Conservation (phyloP, 768 basidiomycete genomes). For the Leccinum longicurvipes region DNA sequence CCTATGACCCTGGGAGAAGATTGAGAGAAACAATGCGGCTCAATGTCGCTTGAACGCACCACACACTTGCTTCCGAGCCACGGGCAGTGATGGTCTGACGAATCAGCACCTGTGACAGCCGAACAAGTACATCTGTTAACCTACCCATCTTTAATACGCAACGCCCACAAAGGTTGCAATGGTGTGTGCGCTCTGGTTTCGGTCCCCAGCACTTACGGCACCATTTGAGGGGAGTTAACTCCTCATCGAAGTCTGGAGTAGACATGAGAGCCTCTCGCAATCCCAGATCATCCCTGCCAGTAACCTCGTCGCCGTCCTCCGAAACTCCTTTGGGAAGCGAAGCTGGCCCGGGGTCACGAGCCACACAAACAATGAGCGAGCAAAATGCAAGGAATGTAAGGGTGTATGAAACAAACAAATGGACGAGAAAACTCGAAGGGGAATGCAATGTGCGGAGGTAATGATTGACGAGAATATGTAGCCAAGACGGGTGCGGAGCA, state of each 20-base stretch:
- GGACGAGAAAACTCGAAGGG: slow-evolving; percentile 45
- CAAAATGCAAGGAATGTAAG: slow-evolving; percentile 68
- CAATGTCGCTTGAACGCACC: slow-evolving; percentile 38
- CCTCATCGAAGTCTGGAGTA: slow-evolving; percentile 47
- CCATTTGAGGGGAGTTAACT: slow-evolving; percentile 61
- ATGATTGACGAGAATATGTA: slow-evolving; percentile 65
- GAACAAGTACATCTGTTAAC: slow-evolving; percentile 19
- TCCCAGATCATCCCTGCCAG: slow-evolving; percentile 41
- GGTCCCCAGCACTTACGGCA: slow-evolving; percentile 77
- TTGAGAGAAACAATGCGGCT: neutral
- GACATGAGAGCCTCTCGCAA: slow-evolving; percentile 61
- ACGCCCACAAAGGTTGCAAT: slow-evolving; percentile 69
- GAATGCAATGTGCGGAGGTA: slow-evolving; percentile 55
- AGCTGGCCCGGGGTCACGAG: slow-evolving; percentile 72
- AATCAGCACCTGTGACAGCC: slow-evolving; percentile 5
- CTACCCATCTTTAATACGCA: slow-evolving; percentile 85
- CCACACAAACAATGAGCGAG: slow-evolving; percentile 69
- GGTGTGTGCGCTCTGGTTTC: slow-evolving; percentile 78
- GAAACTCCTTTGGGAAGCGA: slow-evolving; percentile 18
- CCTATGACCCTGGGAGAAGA: slow-evolving; percentile 60
- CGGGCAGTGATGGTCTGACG: slow-evolving; percentile 79
- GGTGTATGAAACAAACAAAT: slow-evolving; percentile 58
- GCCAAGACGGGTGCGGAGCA: slow-evolving; percentile 70
- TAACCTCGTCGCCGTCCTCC: slow-evolving; percentile 29
- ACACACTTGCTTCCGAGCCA: slow-evolving; percentile 80